phyloP scores from a whole-genome alignment of 306 rosid species.

The Erythrophleum fordii region DNA sequence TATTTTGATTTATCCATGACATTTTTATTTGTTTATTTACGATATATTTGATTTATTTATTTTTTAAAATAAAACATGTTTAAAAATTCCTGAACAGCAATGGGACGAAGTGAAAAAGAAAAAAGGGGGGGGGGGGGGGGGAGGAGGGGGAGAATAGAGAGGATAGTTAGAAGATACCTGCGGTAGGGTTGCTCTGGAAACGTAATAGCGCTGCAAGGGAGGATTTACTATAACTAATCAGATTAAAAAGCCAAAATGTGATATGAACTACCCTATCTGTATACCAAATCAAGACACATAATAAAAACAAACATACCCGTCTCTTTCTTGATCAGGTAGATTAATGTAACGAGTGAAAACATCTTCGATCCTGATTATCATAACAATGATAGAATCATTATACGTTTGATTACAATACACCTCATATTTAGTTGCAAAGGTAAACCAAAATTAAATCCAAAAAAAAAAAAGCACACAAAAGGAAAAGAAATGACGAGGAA shows the following conservation, averaged over 20 bases:
- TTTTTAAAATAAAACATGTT: too few species aligned
- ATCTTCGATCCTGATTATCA: constrained; percentile 1
- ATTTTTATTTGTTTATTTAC: too few species aligned
- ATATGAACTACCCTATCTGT: background rate
- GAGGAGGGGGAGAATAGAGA: background rate
- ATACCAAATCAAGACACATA: background rate
- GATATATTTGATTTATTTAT: too few species aligned
- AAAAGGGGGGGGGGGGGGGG: background rate
- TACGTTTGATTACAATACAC: background rate
- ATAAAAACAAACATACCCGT: background rate
- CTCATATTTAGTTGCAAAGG: background rate
- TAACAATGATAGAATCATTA: background rate
- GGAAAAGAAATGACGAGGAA: background rate
- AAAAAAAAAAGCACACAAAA: background rate
- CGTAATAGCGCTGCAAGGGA: background rate
- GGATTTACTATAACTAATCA: background rate
- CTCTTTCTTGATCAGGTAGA: constrained; percentile 16
- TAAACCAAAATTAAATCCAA: background rate
- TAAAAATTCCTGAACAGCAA: too few species aligned
- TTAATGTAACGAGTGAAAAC: constrained; percentile 6
- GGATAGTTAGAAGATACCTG: background rate
- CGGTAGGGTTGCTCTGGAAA: constrained; percentile 10
- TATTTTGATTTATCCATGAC: background rate
- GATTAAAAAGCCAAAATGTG: background rate
- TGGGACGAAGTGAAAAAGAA: background rate